Evolutionary conservation across 495 filamentous ascomycete species (phyloP).

Genomic region (Thozetella sp.): DNA sequence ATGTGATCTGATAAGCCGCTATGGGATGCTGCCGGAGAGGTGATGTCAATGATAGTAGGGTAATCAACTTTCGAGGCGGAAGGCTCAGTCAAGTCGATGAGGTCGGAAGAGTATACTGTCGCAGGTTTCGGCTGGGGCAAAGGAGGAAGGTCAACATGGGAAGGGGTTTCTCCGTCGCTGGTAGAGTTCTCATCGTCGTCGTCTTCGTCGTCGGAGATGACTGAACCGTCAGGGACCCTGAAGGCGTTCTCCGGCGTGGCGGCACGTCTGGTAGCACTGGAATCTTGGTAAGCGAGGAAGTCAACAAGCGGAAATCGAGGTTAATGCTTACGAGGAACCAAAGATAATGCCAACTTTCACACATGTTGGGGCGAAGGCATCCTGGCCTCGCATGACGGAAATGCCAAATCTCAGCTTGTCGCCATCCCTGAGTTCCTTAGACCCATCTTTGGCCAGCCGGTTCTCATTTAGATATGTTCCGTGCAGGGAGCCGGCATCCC

Average conservation of each 20-base stretch:
- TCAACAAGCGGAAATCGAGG: not conserved
- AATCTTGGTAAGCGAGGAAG: too few species aligned
- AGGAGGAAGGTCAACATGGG: not conserved
- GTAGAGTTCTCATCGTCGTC: not conserved
- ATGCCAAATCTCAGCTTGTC: constrained; percentile 49
- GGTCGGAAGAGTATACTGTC: not conserved
- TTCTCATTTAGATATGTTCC: constrained; percentile 48
- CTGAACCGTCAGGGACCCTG: not conserved
- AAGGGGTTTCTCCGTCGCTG: not conserved
- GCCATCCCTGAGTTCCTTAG: constrained; percentile 24
- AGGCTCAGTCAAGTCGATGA: not conserved
- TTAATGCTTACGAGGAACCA: constrained; percentile 6
- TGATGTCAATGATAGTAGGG: not conserved
- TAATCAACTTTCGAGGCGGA: not conserved
- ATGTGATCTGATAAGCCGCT: not conserved
- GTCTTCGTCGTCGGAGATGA: not conserved
- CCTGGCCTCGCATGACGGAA: constrained; percentile 37
- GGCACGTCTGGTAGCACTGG: not conserved
- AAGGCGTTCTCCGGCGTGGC: not conserved
- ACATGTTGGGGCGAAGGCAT: constrained; percentile 37
- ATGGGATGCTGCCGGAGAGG: not conserved
- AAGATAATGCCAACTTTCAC: constrained; percentile 22
- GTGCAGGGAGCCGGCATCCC: constrained; percentile 58
- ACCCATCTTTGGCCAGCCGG: constrained; percentile 1
- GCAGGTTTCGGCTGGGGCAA: too few species aligned